Base-by-base conservation (phyloP, 1,284 basidiomycete species). In the Ustanciosporium gigantosporum region DNA sequence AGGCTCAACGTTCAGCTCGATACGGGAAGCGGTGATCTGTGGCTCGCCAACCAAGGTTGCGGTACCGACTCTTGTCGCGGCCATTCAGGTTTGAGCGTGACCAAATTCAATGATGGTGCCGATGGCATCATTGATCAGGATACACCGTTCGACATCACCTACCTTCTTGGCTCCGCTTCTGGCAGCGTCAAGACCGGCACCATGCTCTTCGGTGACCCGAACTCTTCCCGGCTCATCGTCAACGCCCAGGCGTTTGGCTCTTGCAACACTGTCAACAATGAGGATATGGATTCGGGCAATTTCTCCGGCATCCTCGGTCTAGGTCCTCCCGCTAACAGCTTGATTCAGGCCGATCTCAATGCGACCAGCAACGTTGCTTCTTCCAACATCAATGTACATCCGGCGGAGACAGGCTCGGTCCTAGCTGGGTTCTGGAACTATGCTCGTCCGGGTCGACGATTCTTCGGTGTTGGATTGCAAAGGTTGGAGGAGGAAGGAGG, bases 401-500 rank as follows among this genome's bases (percentile, higher is more conserved):
- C 65, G 7, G 32, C 45, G 16, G 46, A 46, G 21, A 70, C 71
- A 4, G 71, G 69, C 29, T 47, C 49, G 31, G 41, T 72, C 20
- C 55, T 74, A 4, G 44, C 69, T 4, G 70, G 70, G 15, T 50
- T 72, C 16, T 74, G 71, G 71, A 34, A 52, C 27, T 47, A 43
- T 21, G 51, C 53, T 17, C 46, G 40, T 17, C 38, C 44, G 2
- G 62, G 64, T 8, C 41, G 61, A 19, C 50, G 69, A 34, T 72
- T 59, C 52, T 46, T 74, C 34, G 59, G 53, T 34, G 36, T 74
- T 19, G 71, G 71, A 13, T 40, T 74, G 13, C 67, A 74, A 36
- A 51, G 70, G 3, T 57, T 70, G 16, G 65, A 69, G 17, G 66
- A 70, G 38, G 65, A 73, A 21, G 71, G 71, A 17, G 71, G 71